Evolutionary conservation across 805 yeast species (phyloP), one percentile per base, ranked within the genome.

Genomic region (Lipomyces kockii): DNA sequence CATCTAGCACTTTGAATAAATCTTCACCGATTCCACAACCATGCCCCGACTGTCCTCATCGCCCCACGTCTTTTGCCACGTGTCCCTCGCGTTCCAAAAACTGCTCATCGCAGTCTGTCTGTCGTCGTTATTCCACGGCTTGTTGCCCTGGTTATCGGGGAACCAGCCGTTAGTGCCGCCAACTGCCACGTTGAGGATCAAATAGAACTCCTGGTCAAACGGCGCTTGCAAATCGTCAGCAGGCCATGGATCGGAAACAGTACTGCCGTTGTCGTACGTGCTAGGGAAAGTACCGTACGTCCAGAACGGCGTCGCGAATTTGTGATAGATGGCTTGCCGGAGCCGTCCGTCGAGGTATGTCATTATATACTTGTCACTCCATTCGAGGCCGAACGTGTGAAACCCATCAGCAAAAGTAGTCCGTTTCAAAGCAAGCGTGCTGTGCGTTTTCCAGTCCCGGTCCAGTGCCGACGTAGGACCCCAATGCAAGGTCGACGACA

Each of bases 141-240:
- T 68, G 32, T 54, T 60, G 14, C 64, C 69, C 20, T 56, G 58
- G 51, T 56, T 54, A 43, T 68, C 71, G 6, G 62, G 55, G 46
- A 68, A 68, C 53, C 39, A 68, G 12, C 69, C 71, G 51, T 68
- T 68, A 8, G 66, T 65, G 49, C 71, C 71, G 34, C 71, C 71
- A 20, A 65, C 71, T 3, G 68, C 71, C 25, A 68, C 71, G 58
- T 68, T 64, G 25, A 68, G 27, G 34, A 68, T 68, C 37, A 68
- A 49, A 55, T 65, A 68, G 27, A 68, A 68, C 25, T 62, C 69
- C 55, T 65, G 71, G 58, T 68, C 71, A 20, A 68, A 68, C 17
- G 71, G 71, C 39, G 71, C 68, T 7, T 51, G 46, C 27, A 17
- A 9, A 52, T 57, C 63, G 54, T 39, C 34, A 17, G 37, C 62